A percentile compares a stretch with the other conserved stretches of the same genome.
phyloP scores from a whole-genome alignment of 345 rosid genomes.

The Diplotaxis tenuifolia region DNA sequence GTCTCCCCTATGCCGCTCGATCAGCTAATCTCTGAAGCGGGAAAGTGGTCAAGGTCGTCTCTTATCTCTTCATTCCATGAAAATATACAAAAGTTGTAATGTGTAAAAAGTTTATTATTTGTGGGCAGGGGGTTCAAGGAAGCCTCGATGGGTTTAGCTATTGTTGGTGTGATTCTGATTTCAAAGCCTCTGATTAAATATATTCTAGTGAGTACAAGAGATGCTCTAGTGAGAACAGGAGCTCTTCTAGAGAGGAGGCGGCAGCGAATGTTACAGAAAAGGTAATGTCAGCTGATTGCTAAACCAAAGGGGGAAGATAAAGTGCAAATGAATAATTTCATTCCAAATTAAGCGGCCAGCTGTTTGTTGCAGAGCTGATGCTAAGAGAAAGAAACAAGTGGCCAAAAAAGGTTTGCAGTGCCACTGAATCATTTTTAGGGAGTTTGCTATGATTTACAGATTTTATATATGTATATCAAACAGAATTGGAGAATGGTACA shows the following conservation, averaged over 20 bases:
- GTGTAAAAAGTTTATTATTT: background rate
- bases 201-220: conserved; percentile 49
- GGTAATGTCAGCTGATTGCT: conserved; percentile 26
- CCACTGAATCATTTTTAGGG: background rate
- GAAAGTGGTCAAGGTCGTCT: conserved; percentile 81
- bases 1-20: conserved; percentile 63
- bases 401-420: conserved; percentile 40
- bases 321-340: background rate
- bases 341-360: conserved; percentile 16
- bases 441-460: background rate
- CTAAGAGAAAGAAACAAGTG: conserved; percentile 48
- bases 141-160: conserved; percentile 67
- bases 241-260: conserved; percentile 55
- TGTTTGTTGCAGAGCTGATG: conserved; percentile 58
- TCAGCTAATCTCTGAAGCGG: conserved; percentile 67
- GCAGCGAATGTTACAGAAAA: conserved; percentile 44
- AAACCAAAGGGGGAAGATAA: background rate
- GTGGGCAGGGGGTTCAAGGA: conserved; percentile 63
- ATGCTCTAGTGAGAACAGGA: conserved; percentile 51
- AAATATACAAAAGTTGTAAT: background rate
- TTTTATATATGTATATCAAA: background rate
- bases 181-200: conserved; percentile 53
- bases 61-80: background rate
- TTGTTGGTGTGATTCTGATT: conserved; percentile 62
- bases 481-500: background rate